Evolutionary conservation across 2,329 filamentous ascomycete species (phyloP), one percentile per base, ranked within the genome.

Genomic region (Alternaria postmessia): DNA sequence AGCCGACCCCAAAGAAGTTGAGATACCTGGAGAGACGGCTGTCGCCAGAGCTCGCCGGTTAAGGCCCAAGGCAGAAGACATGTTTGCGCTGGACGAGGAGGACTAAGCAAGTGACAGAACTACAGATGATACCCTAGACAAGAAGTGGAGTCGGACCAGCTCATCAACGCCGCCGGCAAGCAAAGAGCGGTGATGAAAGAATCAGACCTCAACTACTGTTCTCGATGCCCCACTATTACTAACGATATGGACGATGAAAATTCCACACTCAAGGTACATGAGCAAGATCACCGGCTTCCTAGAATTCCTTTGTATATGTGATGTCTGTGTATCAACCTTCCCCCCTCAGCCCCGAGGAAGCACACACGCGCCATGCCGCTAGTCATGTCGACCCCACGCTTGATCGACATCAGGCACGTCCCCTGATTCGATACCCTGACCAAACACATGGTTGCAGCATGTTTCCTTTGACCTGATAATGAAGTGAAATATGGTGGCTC

Each of bases 21-120:
- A 72, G 43, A 65, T 71, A 7, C 55, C 71, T 16, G 72, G 71
- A 38, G 76, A 79, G 65, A 75, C 75, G 1, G 72, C 73, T 36
- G 76, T 76, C 11, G 76, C 76, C 32, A 71, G 75, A 44, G 76
- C 76, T 62, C 69, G 73, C 6, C 64, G 75, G 16, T 59, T 73
- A 16, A 67, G 78, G 43, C 77, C 78, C 7, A 75, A 67, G 49
- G 77, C 78, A 6, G 76, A 78, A 59, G 78, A 80, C 58, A 79
- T 80, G 76, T 80, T 80, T 67, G 75, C 69, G 12, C 71, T 72
- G 11, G 74, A 77, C 22, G 71, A 69, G 24, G 54, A 53, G 16
- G 52, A 39, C 28, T 22, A 28, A 28, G 3, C 5, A 4, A 39
- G 7, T 16, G 20, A 51, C 14, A n/a, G 16, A 7, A 14, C 5